Base-by-base conservation (phyloP, 345 rosid species). In the Hevea brasiliensis region DNA sequence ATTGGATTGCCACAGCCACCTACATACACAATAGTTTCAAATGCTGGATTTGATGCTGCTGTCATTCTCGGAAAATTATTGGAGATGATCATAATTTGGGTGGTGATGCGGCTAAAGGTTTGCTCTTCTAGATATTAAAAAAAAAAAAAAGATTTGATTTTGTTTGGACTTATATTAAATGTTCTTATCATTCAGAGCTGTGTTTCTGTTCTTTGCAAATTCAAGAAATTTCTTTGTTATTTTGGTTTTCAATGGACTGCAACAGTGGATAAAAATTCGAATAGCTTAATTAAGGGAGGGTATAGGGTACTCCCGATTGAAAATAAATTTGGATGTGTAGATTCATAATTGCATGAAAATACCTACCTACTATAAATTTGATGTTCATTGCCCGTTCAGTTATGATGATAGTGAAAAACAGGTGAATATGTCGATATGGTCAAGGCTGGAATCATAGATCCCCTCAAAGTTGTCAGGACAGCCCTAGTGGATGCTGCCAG, bases 71-170 rank as follows among this genome's bases (percentile, higher is more conserved):
- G 97, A 41, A 92, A 87, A 80, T 81, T 94, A 81, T 72, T 90
- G 81, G 98, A 87, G 97, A 88, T 64, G 80, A 89, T 81, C 76
- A 37, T 61, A 85, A 83, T 69, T 80, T 88, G 6, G 98, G 98
- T 74, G 92, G 86, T 26, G 97, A 92, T 87, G 98, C 98, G 27
- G 85, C 97, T 15, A 94, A 90, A 88, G 96, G 97, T 90, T 68
- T n/a, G n/a, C n/a, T n/a, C n/a, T n/a, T n/a, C n/a, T n/a, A n/a
- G n/a, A n/a, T n/a, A n/a, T n/a, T n/a, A n/a, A n/a, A n/a, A n/a
- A n/a, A n/a, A n/a, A n/a, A n/a, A n/a, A n/a, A n/a, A n/a, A n/a
- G n/a, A n/a, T n/a, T n/a, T n/a, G n/a, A n/a, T n/a, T n/a, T n/a
- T n/a, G n/a, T n/a, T n/a, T n/a, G n/a, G n/a, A n/a, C n/a, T n/a